phyloP scores from a whole-genome alignment of 208 protist genomes.

The Wallacemonas sp. region DNA sequence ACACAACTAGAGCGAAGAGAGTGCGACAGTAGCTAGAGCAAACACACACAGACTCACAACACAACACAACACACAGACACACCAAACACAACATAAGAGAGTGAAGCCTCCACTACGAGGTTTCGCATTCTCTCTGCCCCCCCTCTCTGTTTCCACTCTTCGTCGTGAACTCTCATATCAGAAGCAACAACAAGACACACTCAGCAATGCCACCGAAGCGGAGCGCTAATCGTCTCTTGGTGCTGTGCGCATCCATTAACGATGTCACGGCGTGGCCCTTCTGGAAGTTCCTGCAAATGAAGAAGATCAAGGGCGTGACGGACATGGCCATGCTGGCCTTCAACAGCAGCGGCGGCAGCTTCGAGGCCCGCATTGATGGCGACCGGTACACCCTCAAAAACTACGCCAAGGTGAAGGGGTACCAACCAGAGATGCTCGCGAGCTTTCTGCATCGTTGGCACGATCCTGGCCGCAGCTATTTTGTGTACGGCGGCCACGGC shows the following conservation, averaged over 20 bases:
- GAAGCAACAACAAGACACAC: slow-evolving; percentile 2
- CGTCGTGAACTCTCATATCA: neutral
- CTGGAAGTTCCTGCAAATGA: slow-evolving; percentile 91
- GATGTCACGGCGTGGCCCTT: slow-evolving; percentile 86
- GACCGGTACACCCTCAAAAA: slow-evolving; percentile 70
- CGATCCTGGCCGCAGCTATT: slow-evolving; percentile 73
- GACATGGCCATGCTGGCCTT: slow-evolving; percentile 85
- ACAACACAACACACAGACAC: neutral
- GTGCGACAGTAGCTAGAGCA: slow-evolving; percentile 1
- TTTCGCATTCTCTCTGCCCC: too few species aligned
- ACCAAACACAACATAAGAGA: neutral
- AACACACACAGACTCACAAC: slow-evolving; percentile 14
- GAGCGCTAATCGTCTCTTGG: slow-evolving; percentile 55
- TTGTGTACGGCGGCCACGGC: slow-evolving; percentile 87
- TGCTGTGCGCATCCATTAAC: slow-evolving; percentile 83
- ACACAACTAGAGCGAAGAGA: neutral
- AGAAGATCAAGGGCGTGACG: slow-evolving; percentile 68
- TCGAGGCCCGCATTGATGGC: slow-evolving; percentile 80
- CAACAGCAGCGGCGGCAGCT: slow-evolving; percentile 85
- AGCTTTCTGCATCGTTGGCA: slow-evolving; percentile 63
- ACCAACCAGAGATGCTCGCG: slow-evolving; percentile 73
- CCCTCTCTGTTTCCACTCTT: too few species aligned
- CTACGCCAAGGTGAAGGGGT: slow-evolving; percentile 62
- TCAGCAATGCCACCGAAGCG: slow-evolving; percentile 25
- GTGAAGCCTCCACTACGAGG: neutral